These are phyloP conservation scores for Agrocybe praecox DNA, from an alignment of 768 basidiomycete genomes.

Conservation along the genomic window DNA sequence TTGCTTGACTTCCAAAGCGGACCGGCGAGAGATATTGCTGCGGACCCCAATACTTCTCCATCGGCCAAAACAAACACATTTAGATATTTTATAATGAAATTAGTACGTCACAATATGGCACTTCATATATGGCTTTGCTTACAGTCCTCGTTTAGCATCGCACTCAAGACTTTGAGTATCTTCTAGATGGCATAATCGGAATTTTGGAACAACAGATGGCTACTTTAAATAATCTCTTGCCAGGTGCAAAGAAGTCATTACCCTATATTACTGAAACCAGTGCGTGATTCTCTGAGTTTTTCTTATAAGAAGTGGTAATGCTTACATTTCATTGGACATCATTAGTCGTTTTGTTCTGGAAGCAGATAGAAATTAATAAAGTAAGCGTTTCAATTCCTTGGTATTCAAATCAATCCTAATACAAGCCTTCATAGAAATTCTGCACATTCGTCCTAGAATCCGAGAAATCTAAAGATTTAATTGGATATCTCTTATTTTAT, in stretches of 20 bases:
- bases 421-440: conserved; percentile 71
- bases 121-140: conserved; percentile 4
- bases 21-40: conserved; percentile 56
- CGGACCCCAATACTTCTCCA: conserved; percentile 43
- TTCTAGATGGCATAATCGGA: conserved; percentile 69
- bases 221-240: conserved; percentile 72
- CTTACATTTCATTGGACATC: neutral
- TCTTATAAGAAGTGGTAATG: conserved; percentile 7
- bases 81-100: conserved; percentile 87
- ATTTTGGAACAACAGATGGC: conserved; percentile 79
- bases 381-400: conserved; percentile 36
- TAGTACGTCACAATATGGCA: conserved; percentile 50
- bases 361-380: conserved; percentile 91
- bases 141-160: conserved; percentile 65
- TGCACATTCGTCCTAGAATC: conserved; percentile 79
- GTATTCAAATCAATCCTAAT: neutral
- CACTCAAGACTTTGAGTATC: conserved; percentile 84
- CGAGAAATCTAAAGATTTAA: conserved; percentile 74
- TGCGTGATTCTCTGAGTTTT: conserved; percentile 38
- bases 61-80: conserved; percentile 83
- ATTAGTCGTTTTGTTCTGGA: conserved; percentile 84
- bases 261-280: conserved; percentile 84
- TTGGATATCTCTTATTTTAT: conserved; percentile 80
- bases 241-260: conserved; percentile 82
- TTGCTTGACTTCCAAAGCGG: conserved; percentile 84